Conservation (phyloP, 169 alveolate genomes). For the Plasmodium falciparum region DNA sequence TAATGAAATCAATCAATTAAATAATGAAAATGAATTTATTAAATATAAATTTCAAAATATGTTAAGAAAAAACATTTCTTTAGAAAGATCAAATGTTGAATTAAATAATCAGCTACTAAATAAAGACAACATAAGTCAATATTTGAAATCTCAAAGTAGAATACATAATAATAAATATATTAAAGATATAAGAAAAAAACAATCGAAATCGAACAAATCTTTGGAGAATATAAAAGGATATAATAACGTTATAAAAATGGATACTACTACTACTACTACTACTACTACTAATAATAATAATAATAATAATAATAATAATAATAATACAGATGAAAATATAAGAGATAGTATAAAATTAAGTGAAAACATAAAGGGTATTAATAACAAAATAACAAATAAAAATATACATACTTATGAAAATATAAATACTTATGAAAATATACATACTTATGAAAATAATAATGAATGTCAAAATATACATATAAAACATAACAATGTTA, state of each 20-base stretch:
- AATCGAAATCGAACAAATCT: too few relatives aligned
- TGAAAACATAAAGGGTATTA: neutral
- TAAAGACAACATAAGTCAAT: neutral
- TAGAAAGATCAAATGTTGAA: conserved; percentile 24
- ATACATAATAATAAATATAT: too few relatives aligned
- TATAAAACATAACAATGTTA: neutral
- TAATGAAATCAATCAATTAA: conserved; percentile 35
- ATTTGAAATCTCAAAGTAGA: too few relatives aligned
- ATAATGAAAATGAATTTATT: conserved; percentile 61
- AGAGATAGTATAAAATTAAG: neutral
- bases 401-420: neutral
- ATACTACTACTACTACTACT: neutral
- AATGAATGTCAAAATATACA: conserved; percentile 1
- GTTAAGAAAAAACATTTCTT: conserved; percentile 39
- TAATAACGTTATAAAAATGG: too few relatives aligned
- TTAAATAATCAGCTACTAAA: conserved; percentile 35
- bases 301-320: neutral
- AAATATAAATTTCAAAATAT: conserved; percentile 53
- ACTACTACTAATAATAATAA: neutral
- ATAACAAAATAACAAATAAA: neutral
- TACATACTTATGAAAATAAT: neutral
- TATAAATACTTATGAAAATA: neutral
- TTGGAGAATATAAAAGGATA: too few relatives aligned
- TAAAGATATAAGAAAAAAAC: too few relatives aligned
- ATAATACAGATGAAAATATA: neutral